Evolutionary conservation across 2,329 filamentous ascomycete species (phyloP).

Genomic region (Tolypocladium sp.): DNA sequence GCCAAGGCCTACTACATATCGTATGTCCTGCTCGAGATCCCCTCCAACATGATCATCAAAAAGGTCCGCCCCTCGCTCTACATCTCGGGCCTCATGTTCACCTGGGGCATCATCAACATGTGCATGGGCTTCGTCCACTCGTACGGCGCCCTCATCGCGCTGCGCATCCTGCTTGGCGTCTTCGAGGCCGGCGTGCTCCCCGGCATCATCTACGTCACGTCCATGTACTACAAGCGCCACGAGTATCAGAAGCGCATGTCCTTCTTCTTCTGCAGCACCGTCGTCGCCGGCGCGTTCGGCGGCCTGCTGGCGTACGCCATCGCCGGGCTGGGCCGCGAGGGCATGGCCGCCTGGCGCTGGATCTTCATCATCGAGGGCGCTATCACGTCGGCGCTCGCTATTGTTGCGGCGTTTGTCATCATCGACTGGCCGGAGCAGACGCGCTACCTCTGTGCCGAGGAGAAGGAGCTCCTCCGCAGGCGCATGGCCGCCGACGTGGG

Average conservation of each 20-base stretch:
- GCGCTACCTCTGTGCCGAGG: constrained; percentile 34
- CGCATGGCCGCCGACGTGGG: constrained; percentile 31
- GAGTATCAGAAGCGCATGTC: constrained; percentile 38
- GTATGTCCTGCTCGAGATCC: constrained; percentile 34
- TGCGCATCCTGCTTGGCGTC: constrained; percentile 28
- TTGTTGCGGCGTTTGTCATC: constrained; percentile 13
- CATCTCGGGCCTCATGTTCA: constrained; percentile 26
- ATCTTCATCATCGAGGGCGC: constrained; percentile 21
- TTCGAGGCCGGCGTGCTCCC: constrained; percentile 27
- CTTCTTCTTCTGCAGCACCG: constrained; percentile 31
- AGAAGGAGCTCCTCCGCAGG: constrained; percentile 30
- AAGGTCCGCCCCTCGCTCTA: constrained; percentile 28
- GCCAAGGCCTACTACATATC: constrained; percentile 25
- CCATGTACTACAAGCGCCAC: constrained; percentile 38
- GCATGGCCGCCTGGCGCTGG: constrained; percentile 39
- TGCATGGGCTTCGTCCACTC: constrained; percentile 27
- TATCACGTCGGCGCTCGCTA: constrained; percentile 11
- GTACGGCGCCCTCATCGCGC: constrained; percentile 20
- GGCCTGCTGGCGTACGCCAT: constrained; percentile 40
- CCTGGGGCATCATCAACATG: constrained; percentile 29
- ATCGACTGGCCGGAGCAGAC: constrained; percentile 19
- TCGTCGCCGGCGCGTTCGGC: constrained; percentile 32
- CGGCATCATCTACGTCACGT: constrained; percentile 33
- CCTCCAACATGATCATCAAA: constrained; percentile 35
- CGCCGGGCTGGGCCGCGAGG: constrained; percentile 31